Evolutionary conservation across 192 early-diverging fungal species (phyloP), one percentile per base, ranked within the genome.

Genomic region (Coemansia asiatica): DNA sequence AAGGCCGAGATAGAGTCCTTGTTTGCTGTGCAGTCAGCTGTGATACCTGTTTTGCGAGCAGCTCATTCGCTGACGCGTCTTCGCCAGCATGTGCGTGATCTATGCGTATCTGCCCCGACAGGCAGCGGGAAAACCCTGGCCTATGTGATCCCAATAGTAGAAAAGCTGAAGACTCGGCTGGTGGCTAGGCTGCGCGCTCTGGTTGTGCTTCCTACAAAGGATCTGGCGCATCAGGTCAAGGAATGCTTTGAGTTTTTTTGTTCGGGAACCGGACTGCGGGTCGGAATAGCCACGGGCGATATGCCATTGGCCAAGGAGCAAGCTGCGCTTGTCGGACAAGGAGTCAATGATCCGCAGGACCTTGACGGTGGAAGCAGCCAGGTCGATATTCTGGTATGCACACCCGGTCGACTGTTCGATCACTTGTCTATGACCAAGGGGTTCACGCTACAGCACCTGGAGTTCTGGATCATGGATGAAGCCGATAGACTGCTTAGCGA

Each of bases 111-210:
- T 9, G 92, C 95, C 19, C 91, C 95, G 0, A 98, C 97, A 0
- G 97, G 97, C 29, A 92, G 90, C 54, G 97, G 97, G 23, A 98
- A 98, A 72, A 98, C 97, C 2, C 76, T 98, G 36, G 94, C 95
- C 0, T 98, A 95, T 84, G 95, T 94, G 6, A 67, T 98, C 18
- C 97, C 97, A 1, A 92, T 98, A 60, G 85, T 97, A 25, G 93
- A 91, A 72, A 86, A 89, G 53, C 74, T 98, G 19, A 84, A 87
- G 9, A 69, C 76, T 33, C 86, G 96, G 16, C 72, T 91, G 22
- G 86, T 96, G 4, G 86, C 88, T 6, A 85, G 95, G 31, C 79
- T 97, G 38, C 85, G 96, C 5, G 95, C 94, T 5, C 77, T 98
- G 4, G 84, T 97, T 6, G 89, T 98, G 0, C 85, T 98, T 27